A percentile compares a stretch with the other conserved stretches of the same genome.
Conservation (phyloP, 208 protist species). For the Trypanosoma melophagium region DNA sequence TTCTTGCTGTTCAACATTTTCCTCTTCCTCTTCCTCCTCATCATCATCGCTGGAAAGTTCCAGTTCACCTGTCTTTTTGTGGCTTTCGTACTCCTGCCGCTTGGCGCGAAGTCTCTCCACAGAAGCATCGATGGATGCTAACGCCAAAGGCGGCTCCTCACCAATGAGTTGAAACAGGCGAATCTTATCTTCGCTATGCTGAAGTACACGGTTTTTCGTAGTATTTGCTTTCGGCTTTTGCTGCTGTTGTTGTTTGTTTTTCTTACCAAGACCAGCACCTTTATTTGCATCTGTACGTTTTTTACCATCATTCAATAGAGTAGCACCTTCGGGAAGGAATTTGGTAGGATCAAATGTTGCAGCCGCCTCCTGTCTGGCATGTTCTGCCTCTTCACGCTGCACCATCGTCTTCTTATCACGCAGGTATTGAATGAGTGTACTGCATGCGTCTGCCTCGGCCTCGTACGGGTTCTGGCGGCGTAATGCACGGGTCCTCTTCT, state of each 20-base stretch:
- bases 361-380: constrained; percentile 41
- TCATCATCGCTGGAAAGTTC: constrained; percentile 68
- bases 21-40: constrained; percentile 44
- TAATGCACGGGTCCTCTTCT: constrained; percentile 51
- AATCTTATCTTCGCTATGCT: constrained; percentile 73
- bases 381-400: constrained; percentile 60
- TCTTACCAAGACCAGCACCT: constrained; percentile 28
- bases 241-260: constrained; percentile 36
- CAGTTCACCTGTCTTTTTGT: constrained; percentile 47
- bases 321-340: constrained; percentile 55
- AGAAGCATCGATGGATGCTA: constrained; percentile 43
- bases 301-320: constrained; percentile 73
- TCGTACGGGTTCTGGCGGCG: constrained; percentile 64
- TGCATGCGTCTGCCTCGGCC: constrained; percentile 58
- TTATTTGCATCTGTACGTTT: constrained; percentile 37
- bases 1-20: constrained; percentile 24
- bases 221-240: constrained; percentile 6
- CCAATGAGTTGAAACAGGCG: constrained; percentile 57
- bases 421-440: constrained; percentile 59
- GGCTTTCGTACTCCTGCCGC: constrained; percentile 53
- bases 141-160: constrained; percentile 47
- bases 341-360: constrained; percentile 63
- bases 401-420: constrained; percentile 65
- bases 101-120: constrained; percentile 46
- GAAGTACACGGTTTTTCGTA: constrained; percentile 33